Base-by-base conservation (phyloP, 1,284 basidiomycete species). In the Irpex rosettiformis region DNA sequence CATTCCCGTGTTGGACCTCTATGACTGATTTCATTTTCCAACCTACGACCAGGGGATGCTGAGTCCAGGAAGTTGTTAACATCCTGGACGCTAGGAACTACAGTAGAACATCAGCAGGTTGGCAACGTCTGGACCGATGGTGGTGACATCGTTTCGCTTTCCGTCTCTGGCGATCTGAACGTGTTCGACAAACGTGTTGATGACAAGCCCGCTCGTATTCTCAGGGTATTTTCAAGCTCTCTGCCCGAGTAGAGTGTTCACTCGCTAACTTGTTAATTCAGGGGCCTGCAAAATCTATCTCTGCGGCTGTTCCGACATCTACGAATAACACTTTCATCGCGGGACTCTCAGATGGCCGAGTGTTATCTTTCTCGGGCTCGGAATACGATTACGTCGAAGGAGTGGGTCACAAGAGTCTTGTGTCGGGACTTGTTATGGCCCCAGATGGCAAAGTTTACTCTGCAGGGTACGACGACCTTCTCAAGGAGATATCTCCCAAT, bases 1-100 rank as follows among this genome's bases (percentile, higher is more conserved):
- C 16, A 21, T n/a, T 24, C 54, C 8, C 43, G 40, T 25, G 29
- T 37, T 30, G 10, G 5, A 22, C n/a, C n/a, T n/a, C n/a, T n/a
- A n/a, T n/a, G n/a, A n/a, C n/a, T n/a, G n/a, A n/a, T n/a, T n/a
- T n/a, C n/a, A n/a, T n/a, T n/a, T n/a, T n/a, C n/a, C n/a, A n/a
- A n/a, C n/a, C n/a, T n/a, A n/a, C n/a, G n/a, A n/a, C 11, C 58
- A 93, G 91, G 92, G 94, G 93, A 96, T 64, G 84, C 89, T 0
- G 84, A 88, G 66, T 80, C 85, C 0, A 79, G 79, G 58, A 89
- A 92, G 69, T 79, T 83, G 2, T 74, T 83, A 7, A 83, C 80
- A 27, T 84, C 83, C 1, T 96, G 88, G 85, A 80, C 79, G 0
- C 71, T 94, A 30, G 93, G 92, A 10, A 74, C 83, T 49, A 87